Evolutionary conservation across 805 yeast species (phyloP).

Genomic region (Komagataella pastoris): DNA sequence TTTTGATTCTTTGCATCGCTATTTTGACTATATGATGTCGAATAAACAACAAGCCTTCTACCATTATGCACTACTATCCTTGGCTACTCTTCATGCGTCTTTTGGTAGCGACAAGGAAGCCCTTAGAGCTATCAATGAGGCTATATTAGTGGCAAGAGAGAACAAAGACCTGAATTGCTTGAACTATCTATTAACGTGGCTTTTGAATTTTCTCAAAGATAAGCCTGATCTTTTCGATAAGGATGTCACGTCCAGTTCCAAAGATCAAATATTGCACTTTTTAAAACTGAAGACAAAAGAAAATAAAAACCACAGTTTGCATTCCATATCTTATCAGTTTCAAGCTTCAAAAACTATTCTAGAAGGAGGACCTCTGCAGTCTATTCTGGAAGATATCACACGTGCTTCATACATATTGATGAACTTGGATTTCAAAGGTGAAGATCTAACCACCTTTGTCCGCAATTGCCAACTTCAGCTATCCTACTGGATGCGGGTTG

Average conservation of each 20-base stretch:
- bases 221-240: conserved; percentile 40
- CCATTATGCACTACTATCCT: conserved; percentile 62
- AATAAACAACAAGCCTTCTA: conserved; percentile 49
- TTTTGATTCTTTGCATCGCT: conserved; percentile 41
- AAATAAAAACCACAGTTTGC: conserved; percentile 29
- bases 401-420: conserved; percentile 44
- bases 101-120: conserved; percentile 62
- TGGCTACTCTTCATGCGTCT: conserved; percentile 59
- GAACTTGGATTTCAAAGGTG: conserved; percentile 25
- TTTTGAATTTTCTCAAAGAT: conserved; percentile 53
- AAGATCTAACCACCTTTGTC: conserved; percentile 22
- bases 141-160: conserved; percentile 79
- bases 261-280: conserved; percentile 55
- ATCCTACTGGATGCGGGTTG: conserved; percentile 38
- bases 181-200: conserved; percentile 62
- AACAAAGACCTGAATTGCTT: conserved; percentile 64
- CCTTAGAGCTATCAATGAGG: conserved; percentile 69
- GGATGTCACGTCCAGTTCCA: conserved; percentile 22
- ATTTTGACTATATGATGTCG: conserved; percentile 67
- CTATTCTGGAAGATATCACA: conserved; percentile 39
- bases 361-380: conserved; percentile 32
- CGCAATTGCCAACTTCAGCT: conserved; percentile 31
- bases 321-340: conserved; percentile 51
- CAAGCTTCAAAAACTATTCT: conserved; percentile 44
- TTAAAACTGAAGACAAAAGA: conserved; percentile 39